These are phyloP conservation scores for Phytophthora niederhauseri DNA, from an alignment of 352 stramenopile species.

Conservation along the genomic window DNA sequence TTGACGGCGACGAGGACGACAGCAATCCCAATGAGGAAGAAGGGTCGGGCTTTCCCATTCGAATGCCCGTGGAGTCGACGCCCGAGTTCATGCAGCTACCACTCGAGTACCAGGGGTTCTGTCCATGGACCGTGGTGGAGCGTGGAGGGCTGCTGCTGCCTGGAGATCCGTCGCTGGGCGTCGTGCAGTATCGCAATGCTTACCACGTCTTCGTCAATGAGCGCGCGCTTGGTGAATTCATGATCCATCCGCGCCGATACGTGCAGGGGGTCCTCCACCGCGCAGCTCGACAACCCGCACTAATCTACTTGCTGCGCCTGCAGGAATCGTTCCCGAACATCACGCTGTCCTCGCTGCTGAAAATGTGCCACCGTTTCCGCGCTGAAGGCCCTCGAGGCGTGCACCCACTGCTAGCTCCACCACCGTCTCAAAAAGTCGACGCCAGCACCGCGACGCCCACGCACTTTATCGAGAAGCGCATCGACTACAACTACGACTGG, in stretches of 20 bases:
- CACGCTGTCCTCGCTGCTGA: constrained; percentile 71
- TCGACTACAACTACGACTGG: constrained; percentile 94
- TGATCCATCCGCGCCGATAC: constrained; percentile 84
- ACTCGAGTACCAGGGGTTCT: constrained; percentile 95
- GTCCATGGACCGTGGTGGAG: constrained; percentile 92
- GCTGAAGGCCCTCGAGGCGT: constrained; percentile 44
- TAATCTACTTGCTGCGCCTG: constrained; percentile 93
- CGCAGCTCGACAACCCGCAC: constrained; percentile 79
- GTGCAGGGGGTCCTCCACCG: constrained; percentile 72
- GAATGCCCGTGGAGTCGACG: constrained; percentile 91
- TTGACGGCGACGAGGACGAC: constrained; percentile 45
- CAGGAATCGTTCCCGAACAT: constrained; percentile 87
- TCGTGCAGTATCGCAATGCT: constrained; percentile 89
- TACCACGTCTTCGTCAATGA: constrained; percentile 95
- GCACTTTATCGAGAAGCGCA: constrained; percentile 93
- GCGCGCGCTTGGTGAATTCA: constrained; percentile 88
- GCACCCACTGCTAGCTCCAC: constrained; percentile 62
- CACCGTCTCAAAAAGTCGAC: constrained; percentile 77
- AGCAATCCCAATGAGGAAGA: constrained; percentile 50
- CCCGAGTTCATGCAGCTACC: constrained; percentile 95
- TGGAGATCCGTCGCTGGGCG: constrained; percentile 91
- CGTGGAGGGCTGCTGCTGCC: constrained; percentile 90
- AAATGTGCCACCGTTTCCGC: constrained; percentile 57
- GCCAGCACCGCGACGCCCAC: constrained; percentile 89
- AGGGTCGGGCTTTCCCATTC: constrained; percentile 59